Conservation (phyloP, 1,284 basidiomycete genomes). For the Salmacisia buchloeana region DNA sequence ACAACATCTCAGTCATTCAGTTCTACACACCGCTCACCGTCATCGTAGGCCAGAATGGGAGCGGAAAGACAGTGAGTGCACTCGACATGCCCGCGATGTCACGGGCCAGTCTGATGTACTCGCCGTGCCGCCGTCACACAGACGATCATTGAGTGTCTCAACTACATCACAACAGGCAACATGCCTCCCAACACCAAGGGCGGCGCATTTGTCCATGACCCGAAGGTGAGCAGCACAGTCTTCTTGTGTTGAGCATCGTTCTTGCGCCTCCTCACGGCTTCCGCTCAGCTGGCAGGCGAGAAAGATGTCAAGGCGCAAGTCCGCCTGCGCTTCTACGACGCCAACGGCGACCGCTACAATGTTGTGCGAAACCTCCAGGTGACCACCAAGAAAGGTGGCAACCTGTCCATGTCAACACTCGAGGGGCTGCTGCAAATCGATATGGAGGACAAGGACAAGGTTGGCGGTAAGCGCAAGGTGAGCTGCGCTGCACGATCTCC, state of each 20-base stretch:
- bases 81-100: neutral
- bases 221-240: constrained; percentile 58
- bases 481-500: constrained; percentile 11
- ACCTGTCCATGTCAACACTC: constrained; percentile 92
- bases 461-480: constrained; percentile 66
- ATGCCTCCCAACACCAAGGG: constrained; percentile 96
- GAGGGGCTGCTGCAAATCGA: constrained; percentile 79
- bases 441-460: constrained; percentile 57
- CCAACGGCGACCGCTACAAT: constrained; percentile 55
- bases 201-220: constrained; percentile 96
- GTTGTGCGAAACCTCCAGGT: constrained; percentile 82
- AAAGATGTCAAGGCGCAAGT: constrained; percentile 99
- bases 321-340: constrained; percentile 83
- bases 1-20: constrained; percentile 91
- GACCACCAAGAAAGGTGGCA: constrained; percentile 65
- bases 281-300: constrained; percentile 77
- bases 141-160: constrained; percentile 97
- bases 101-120: neutral
- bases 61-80: constrained; percentile 74
- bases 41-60: constrained; percentile 97
- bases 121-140: constrained; percentile 25
- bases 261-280: constrained; percentile 23
- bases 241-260: neutral
- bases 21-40: constrained; percentile 97
- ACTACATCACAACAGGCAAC: constrained; percentile 97